phyloP scores from a whole-genome alignment of 345 rosid species.

The Gynandropsis gynandra region DNA sequence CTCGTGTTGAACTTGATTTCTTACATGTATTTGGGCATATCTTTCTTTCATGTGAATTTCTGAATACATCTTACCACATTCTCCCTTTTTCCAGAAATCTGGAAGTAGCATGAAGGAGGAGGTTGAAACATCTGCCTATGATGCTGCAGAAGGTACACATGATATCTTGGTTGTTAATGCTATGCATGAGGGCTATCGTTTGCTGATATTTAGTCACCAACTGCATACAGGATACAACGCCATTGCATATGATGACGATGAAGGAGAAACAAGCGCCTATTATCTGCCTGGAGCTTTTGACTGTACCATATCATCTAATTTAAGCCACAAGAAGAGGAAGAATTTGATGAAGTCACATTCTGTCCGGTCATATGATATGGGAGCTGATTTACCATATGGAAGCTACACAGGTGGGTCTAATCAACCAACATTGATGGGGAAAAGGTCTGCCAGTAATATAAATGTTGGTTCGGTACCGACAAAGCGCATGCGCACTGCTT shows the following conservation, averaged over 20 bases:
- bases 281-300: conserved; percentile 54
- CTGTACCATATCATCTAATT: conserved; percentile 41
- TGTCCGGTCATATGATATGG: conserved; percentile 46
- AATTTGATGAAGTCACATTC: conserved; percentile 32
- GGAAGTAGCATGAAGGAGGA: conserved; percentile 74
- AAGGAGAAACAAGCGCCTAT: conserved; percentile 66
- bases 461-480: conserved; percentile 56
- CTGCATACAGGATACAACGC: conserved; percentile 50
- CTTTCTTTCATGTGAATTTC: neutral
- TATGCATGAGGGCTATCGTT: neutral
- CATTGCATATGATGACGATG: conserved; percentile 65
- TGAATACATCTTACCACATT: conserved; percentile 16
- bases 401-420: conserved; percentile 38
- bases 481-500: conserved; percentile 77
- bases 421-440: conserved; percentile 42
- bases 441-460: conserved; percentile 53
- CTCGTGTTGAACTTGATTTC: conserved; percentile 6
- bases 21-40: neutral
- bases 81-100: conserved; percentile 41
- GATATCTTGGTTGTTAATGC: conserved; percentile 17
- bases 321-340: conserved; percentile 53
- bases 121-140: conserved; percentile 63
- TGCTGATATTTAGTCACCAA: conserved; percentile 17
- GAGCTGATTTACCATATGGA: conserved; percentile 48
- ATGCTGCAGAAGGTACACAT: conserved; percentile 60